Percentiles rank a stretch among this genome's conserved stretches.
These are phyloP conservation scores for Wickerhamiella sorbophila DNA, from an alignment of 805 yeast genomes.

Conservation along the genomic window DNA sequence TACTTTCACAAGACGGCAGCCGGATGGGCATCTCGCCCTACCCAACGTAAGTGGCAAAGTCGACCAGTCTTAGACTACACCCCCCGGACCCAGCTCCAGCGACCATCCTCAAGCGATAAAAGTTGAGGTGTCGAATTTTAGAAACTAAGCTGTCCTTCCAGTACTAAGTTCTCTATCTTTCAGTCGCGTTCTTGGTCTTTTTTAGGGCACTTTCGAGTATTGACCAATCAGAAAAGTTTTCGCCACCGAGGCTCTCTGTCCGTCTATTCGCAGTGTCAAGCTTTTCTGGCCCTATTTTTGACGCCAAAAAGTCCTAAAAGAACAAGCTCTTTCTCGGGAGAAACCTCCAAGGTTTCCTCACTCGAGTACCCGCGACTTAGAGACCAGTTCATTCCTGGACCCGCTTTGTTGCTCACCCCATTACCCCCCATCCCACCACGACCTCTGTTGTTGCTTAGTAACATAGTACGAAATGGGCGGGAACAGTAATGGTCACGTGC, in stretches of 20 bases:
- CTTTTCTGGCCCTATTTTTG: not conserved
- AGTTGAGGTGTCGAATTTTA: not conserved
- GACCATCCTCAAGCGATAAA: not conserved
- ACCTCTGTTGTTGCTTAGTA: not conserved
- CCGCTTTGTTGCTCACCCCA: too few relatives aligned
- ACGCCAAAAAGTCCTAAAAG: not conserved
- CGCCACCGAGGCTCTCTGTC: not conserved
- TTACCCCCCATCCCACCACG: too few relatives aligned
- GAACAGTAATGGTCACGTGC: not conserved
- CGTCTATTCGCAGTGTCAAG: not conserved
- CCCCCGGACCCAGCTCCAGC: not conserved
- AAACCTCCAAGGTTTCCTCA: too few relatives aligned
- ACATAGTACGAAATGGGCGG: not conserved
- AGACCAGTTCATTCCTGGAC: too few relatives aligned
- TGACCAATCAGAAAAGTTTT: not conserved
- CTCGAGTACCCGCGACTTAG: too few relatives aligned
- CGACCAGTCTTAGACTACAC: not conserved
- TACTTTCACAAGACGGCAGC: not conserved
- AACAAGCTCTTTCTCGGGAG: too few relatives aligned
- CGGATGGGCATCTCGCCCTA: not conserved
- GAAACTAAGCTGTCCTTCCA: not conserved
- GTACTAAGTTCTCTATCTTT: not conserved
- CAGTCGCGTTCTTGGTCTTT: not conserved
- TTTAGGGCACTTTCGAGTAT: not conserved
- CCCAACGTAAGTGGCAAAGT: not conserved